phyloP scores from a whole-genome alignment of 495 filamentous ascomycete species.

The Tuber melanosporum region DNA sequence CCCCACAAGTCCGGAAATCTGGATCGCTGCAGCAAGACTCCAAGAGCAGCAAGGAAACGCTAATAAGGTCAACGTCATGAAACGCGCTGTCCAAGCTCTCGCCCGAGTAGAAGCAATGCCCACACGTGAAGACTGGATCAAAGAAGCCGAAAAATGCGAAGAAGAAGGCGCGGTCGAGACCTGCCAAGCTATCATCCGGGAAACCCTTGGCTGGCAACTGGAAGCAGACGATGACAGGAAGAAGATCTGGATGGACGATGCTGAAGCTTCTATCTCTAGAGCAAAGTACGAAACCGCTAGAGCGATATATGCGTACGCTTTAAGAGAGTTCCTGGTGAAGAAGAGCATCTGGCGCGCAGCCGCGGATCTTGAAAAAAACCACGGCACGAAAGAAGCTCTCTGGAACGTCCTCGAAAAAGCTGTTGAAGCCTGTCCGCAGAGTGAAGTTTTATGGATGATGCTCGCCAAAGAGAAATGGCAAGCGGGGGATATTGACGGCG shows the following conservation, averaged over 20 bases:
- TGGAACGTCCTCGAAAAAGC: constrained; percentile 85
- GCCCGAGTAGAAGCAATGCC: constrained; percentile 90
- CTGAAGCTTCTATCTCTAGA: constrained; percentile 65
- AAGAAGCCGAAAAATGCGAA: constrained; percentile 90
- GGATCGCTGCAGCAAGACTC: constrained; percentile 87
- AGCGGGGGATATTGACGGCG: constrained; percentile 74
- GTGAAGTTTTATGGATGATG: constrained; percentile 91
- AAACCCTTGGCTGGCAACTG: constrained; percentile 86
- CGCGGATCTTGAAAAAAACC: constrained; percentile 82
- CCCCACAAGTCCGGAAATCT: constrained; percentile 85
- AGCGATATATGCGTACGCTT: constrained; percentile 84
- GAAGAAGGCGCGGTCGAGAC: constrained; percentile 82
- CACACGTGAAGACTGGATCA: constrained; percentile 94
- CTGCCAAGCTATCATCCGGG: constrained; percentile 77
- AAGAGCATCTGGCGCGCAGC: constrained; percentile 81
- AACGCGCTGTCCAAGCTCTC: constrained; percentile 81
- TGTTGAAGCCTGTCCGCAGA: constrained; percentile 82
- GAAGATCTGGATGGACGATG: constrained; percentile 91
- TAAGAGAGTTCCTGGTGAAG: constrained; percentile 78
- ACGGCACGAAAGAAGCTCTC: constrained; percentile 76
- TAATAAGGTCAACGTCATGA: constrained; percentile 82
- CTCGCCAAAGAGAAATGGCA: constrained; percentile 91
- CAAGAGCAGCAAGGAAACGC: constrained; percentile 81
- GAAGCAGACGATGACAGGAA: constrained; percentile 97
- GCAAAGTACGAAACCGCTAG: constrained; percentile 82